Evolutionary conservation across 192 early-diverging fungal genomes (phyloP), one percentile per base, ranked within the genome.

Genomic region (Backusella tarrabulga): DNA sequence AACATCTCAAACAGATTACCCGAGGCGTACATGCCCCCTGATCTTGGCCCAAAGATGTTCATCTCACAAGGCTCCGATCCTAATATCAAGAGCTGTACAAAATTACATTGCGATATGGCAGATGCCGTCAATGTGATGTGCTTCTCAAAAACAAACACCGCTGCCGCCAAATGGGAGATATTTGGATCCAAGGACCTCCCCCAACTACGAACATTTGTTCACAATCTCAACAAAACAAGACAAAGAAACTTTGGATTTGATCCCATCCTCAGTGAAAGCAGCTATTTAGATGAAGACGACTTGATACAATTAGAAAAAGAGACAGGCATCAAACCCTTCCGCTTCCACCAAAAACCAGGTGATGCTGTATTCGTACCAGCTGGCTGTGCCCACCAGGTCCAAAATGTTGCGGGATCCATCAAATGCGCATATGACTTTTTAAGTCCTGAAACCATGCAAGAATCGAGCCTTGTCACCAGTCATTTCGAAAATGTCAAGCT

Each of bases 311-410:
- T 95, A 19, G 77, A 67, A 34, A 19, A 72, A 23, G 52, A 71
- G n/a, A 74, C 86, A 14, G 85, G 83, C 8, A 83, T 89, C 17
- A 67, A 71, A 6, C 79, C 84, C 38, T 92, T 87, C 80, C 84
- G 90, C n/a, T 66, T 95, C 0, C 86, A 85, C 71, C 93, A 95
- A 80, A 86, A 87, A 42, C 86, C 88, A 0, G 91, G 93, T 12
- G 94, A 95, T 78, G 89, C 90, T 0, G 88, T 95, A 1, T 94
- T 91, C 84, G 85, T 95, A 0, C 93, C 94, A 0, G 94, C 92
- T 15, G 94, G 94, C 14, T 91, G 86, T 35, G 90, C 92, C 0
- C 91, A 93, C 41, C 93, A 94, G 79, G 93, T 94, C 21, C 85
- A 87, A 76, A 94, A 93, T 80, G 87, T 90, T 56, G 77, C 85